Conservation (phyloP, 1,284 basidiomycete species). For the Leccinum huronense region DNA sequence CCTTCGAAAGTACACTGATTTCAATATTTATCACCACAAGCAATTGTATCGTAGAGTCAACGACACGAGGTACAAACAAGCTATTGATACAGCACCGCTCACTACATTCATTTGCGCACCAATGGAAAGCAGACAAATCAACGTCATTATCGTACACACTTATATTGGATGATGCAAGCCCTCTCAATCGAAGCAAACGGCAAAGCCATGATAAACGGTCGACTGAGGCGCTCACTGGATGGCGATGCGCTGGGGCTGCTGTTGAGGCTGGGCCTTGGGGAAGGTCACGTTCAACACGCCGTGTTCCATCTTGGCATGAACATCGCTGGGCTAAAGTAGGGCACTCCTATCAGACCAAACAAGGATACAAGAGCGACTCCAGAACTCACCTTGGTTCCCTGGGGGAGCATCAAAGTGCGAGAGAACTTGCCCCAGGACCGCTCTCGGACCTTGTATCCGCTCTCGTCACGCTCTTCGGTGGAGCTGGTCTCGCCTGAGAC, state of each 20-base stretch:
- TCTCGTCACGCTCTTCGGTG: slow-evolving; percentile 38
- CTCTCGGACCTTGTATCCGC: slow-evolving; percentile 51
- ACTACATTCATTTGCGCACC: background rate
- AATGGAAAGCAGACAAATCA: background rate
- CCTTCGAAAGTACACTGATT: background rate
- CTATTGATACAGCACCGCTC: background rate
- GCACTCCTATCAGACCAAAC: background rate
- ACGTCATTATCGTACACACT: slow-evolving; percentile 11
- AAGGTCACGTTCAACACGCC: slow-evolving; percentile 46
- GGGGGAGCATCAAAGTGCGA: slow-evolving; percentile 40
- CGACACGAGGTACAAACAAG: background rate
- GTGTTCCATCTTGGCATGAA: slow-evolving; percentile 41
- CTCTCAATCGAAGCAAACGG: background rate
- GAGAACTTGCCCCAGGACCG: slow-evolving; percentile 38
- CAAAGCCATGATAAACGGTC: background rate
- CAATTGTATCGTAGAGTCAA: background rate
- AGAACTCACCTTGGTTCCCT: slow-evolving; percentile 44
- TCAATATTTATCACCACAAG: background rate
- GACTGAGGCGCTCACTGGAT: slow-evolving; percentile 25
- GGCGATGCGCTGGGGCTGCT: slow-evolving; percentile 38
- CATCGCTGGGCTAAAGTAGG: background rate
- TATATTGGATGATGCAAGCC: background rate
- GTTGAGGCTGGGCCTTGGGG: slow-evolving; percentile 40
- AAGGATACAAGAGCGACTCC: background rate
- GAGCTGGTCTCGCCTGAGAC: slow-evolving; percentile 45